Evolutionary conservation across 2,329 filamentous ascomycete species (phyloP).

Genomic region (Emericellopsis cladophorae): DNA sequence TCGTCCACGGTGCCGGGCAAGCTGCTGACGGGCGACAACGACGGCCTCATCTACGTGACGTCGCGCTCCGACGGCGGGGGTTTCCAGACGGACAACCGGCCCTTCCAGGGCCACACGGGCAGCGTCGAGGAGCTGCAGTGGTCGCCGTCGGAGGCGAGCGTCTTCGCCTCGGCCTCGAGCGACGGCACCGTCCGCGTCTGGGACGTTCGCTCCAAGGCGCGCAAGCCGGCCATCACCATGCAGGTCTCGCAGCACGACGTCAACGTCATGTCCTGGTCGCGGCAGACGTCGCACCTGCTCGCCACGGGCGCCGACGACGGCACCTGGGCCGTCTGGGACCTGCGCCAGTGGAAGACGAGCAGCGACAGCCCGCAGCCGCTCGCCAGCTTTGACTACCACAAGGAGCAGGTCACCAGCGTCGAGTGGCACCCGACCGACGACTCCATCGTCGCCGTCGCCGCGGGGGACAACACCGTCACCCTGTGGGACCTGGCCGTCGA

Average conservation of each 20-base stretch:
- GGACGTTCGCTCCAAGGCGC: constrained; percentile 85
- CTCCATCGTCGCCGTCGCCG: constrained; percentile 84
- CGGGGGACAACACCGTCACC: constrained; percentile 87
- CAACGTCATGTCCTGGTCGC: constrained; percentile 94
- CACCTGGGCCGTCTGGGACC: constrained; percentile 90
- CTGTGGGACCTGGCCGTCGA: constrained; percentile 96
- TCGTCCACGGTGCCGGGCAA: constrained; percentile 70
- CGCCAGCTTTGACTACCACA: constrained; percentile 91
- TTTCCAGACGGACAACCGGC: constrained; percentile 74
- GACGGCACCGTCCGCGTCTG: constrained; percentile 94
- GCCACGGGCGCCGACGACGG: constrained; percentile 91
- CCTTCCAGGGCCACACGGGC: constrained; percentile 72
- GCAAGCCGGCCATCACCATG: constrained; percentile 77
- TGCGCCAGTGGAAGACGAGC: constrained; percentile 76
- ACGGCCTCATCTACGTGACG: constrained; percentile 80
- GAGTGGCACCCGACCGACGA: constrained; percentile 98
- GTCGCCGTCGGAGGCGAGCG: constrained; percentile 85
- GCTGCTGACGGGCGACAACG: constrained; percentile 82
- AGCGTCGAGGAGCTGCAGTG: constrained; percentile 94
- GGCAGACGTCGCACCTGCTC: constrained; percentile 75
- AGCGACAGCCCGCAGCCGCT: constrained; percentile 60
- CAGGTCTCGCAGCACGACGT: constrained; percentile 76
- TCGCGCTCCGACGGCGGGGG: constrained; percentile 77
- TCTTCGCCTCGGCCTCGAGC: constrained; percentile 87
- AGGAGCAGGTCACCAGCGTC: constrained; percentile 87